Conservation (phyloP, 208 protist species). For the Acanthamoeba sp. region DNA sequence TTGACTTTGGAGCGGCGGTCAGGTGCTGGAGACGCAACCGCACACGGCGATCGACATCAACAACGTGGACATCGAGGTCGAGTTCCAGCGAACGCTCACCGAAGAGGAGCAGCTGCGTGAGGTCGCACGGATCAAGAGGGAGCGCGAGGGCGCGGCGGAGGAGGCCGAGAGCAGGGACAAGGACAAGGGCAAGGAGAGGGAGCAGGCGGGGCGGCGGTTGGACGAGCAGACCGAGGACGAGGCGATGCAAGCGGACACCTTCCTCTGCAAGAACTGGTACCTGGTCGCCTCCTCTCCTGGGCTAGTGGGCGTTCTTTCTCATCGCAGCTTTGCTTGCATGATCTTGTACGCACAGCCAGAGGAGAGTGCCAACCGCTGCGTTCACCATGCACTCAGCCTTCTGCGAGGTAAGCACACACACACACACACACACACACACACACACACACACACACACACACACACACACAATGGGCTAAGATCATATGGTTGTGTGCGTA, state of each 20-base stretch:
- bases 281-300: too few relatives aligned
- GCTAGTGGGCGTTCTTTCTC: too few relatives aligned
- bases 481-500: background rate
- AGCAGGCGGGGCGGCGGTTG: background rate
- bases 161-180: background rate
- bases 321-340: too few relatives aligned
- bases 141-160: background rate
- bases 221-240: constrained; percentile 1
- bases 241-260: background rate
- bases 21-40: constrained; percentile 51
- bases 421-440: background rate
- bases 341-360: background rate
- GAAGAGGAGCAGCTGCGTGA: constrained; percentile 35
- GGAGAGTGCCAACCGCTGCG: constrained; percentile 29
- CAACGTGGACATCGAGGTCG: constrained; percentile 66
- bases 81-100: constrained; percentile 47
- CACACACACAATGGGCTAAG: too few relatives aligned
- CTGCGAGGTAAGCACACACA: background rate
- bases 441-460: background rate
- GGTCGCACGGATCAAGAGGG: background rate
- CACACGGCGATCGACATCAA: constrained; percentile 54
- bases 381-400: constrained; percentile 59
- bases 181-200: background rate
- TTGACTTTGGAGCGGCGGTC: too few relatives aligned
- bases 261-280: constrained; percentile 41